Percentiles rank a stretch among this genome's conserved stretches.
These are phyloP conservation scores for Microbotryum scabiosae DNA, from an alignment of 1,284 basidiomycete genomes.

Conservation along the genomic window DNA sequence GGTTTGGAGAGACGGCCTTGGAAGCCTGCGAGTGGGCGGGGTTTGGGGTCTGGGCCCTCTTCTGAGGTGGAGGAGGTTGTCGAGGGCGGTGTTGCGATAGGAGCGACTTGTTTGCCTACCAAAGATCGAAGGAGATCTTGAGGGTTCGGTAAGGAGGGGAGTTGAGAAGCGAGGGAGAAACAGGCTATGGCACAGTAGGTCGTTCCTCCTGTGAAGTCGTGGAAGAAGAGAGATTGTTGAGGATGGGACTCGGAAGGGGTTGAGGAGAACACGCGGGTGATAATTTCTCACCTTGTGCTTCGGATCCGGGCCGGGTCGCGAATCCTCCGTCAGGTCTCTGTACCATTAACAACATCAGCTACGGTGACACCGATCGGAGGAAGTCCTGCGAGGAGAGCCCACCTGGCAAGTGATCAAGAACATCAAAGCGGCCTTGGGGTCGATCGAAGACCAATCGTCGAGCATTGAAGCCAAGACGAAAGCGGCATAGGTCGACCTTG, in stretches of 20 bases:
- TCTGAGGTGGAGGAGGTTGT: conserved; percentile 1
- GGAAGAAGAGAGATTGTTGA: background rate
- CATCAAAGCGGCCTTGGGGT: conserved; percentile 51
- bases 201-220: conserved; percentile 59
- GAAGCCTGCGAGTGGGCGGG: conserved; percentile 50
- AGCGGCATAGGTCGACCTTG: conserved; percentile 81
- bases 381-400: conserved; percentile 34
- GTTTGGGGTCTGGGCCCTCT: background rate
- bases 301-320: conserved; percentile 67
- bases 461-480: conserved; percentile 71
- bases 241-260: background rate
- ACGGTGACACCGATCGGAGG: conserved; percentile 1
- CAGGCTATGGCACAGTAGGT: conserved; percentile 85
- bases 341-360: background rate
- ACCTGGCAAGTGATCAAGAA: conserved; percentile 67
- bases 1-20: conserved; percentile 75
- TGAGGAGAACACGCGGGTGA: background rate
- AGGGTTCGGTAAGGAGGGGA: conserved; percentile 46
- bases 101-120: conserved; percentile 54
- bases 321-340: conserved; percentile 92
- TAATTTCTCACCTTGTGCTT: conserved; percentile 62
- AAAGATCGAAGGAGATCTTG: conserved; percentile 65
- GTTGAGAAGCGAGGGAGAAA: conserved; percentile 49
- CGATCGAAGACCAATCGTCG: conserved; percentile 64
- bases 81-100: background rate